A percentile compares a stretch with the other conserved stretches of the same genome.
Evolutionary conservation across 768 basidiomycete genomes (phyloP).

Genomic region (Hemileccinum rubropunctum): DNA sequence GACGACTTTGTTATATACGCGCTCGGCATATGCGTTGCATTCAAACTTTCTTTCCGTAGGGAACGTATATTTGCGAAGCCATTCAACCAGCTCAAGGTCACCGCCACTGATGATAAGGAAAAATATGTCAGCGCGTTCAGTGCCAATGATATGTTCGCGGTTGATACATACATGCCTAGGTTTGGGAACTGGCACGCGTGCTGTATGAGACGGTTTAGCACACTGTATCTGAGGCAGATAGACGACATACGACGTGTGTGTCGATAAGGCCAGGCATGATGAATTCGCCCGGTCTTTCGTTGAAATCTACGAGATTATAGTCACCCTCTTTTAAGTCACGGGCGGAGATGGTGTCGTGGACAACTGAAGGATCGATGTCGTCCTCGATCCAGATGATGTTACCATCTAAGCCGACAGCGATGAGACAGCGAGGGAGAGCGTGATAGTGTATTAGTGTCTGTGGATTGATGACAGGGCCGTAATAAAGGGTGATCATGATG

Average conservation of each 20-base stretch:
- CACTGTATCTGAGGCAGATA: no score
- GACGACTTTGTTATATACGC: constrained; percentile 70
- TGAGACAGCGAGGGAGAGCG: constrained; percentile 49
- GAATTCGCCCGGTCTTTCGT: constrained; percentile 51
- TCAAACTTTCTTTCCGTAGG: constrained; percentile 56
- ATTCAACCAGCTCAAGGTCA: constrained; percentile 84
- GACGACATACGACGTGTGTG: constrained; percentile 75
- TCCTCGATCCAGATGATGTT: constrained; percentile 71
- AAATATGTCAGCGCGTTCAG: not conserved
- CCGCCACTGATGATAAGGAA: constrained; percentile 55
- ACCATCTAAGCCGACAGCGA: constrained; percentile 51
- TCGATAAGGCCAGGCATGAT: constrained; percentile 88
- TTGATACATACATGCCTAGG: constrained; percentile 32
- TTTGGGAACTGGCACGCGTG: constrained; percentile 44
- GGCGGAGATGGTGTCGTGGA: constrained; percentile 49
- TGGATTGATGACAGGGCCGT: constrained; percentile 60
- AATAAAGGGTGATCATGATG: constrained; percentile 40
- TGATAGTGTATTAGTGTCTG: constrained; percentile 39
- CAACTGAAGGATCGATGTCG: constrained; percentile 45
- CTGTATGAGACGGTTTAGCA: constrained; percentile 9
- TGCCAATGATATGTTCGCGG: not conserved
- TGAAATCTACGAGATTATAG: constrained; percentile 36
- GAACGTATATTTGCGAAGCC: constrained; percentile 84
- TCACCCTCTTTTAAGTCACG: constrained; percentile 40
- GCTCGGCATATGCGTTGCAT: constrained; percentile 46